Conservation (phyloP, 345 rosid genomes). For the Trapa incisa region DNA sequence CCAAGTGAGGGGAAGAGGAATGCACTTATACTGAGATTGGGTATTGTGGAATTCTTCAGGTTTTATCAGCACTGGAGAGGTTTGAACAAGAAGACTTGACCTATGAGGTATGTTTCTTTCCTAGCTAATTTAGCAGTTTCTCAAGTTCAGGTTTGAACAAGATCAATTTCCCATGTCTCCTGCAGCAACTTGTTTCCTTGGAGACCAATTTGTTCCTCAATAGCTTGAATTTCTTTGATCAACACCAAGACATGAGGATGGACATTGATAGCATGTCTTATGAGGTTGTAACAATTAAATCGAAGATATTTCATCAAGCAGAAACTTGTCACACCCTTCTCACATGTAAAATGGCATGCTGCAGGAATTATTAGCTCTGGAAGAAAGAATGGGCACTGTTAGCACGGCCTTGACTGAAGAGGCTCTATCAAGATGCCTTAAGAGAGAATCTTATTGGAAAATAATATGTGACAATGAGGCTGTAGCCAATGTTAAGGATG, state of each 20-base stretch:
- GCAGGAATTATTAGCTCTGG: conserved; percentile 35
- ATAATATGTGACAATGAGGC: neutral
- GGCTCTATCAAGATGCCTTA: too few relatives aligned
- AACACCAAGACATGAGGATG: conserved; percentile 87
- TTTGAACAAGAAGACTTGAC: conserved; percentile 71
- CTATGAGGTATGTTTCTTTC: conserved; percentile 46
- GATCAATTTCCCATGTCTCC: conserved; percentile 10
- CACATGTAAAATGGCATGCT: neutral
- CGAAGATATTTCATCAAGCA: neutral
- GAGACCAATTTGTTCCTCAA: conserved; percentile 65
- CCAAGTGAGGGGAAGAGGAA: neutral
- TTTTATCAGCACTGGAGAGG: conserved; percentile 76
- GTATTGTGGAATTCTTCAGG: conserved; percentile 28
- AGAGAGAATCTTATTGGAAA: too few relatives aligned
- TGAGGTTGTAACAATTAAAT: conserved; percentile 43
- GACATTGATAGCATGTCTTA: conserved; percentile 96
- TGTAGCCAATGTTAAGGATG: conserved; percentile 27
- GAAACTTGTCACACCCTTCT: neutral
- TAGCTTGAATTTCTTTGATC: conserved; percentile 67
- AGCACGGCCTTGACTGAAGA: too few relatives aligned
- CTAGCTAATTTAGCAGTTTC: conserved; percentile 7
- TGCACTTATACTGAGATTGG: neutral
- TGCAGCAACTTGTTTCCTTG: conserved; percentile 78
- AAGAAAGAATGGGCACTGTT: too few relatives aligned
- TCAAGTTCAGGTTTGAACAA: neutral